Base-by-base conservation (phyloP, 2,329 filamentous ascomycete species). In the Lasiodiplodia gonubiensis region DNA sequence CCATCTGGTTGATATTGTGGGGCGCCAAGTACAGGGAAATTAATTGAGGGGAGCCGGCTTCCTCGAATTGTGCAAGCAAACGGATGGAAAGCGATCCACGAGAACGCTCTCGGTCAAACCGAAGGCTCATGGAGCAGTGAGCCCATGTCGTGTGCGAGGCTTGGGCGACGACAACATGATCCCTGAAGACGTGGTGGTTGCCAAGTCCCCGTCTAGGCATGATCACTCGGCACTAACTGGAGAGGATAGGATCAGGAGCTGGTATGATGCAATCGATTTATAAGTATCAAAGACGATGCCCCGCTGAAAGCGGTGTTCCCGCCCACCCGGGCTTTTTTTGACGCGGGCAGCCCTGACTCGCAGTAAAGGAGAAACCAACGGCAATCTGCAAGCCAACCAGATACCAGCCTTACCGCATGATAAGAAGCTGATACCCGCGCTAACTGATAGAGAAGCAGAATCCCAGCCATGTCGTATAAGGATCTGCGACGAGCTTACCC, bases 331-430 rank as follows among this genome's bases (percentile, higher is more conserved):
- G 52, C 52, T 37, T 54, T 54, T 5, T 23, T 54, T 27, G 4
- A 54, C 25, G 52, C 52, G 52, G 30, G 52, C 30, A 54, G 52
- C 52, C 52, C 52, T 54, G 52, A 37, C 52, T 37, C 52, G 52
- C 52, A 21, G 52, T 54, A 23, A 54, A 8, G 6, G 1, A 54
- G 30, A 54, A 21, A n/a, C 18, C 4, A 1, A 54, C 52, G 30
- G 52, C 18, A 54, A 1, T 54, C 52, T 23, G 8, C 52, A 21
- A 54, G 52, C 52, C 27, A 23, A 53, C 16, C 10, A 53, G 52
- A 54, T 21, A 21, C 27, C 27, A 54, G 27, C 52, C 27, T 54
- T 53, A 12, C 23, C 51, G 27, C 12, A 54, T 14, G 6, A 37
- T 37, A 3, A 37, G 35, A 37, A 1, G 21, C 12, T 3, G 23